Evolutionary conservation across 257 asterid species (phyloP), one percentile per base, ranked within the genome.

Genomic region (Leptodermis oblonga): DNA sequence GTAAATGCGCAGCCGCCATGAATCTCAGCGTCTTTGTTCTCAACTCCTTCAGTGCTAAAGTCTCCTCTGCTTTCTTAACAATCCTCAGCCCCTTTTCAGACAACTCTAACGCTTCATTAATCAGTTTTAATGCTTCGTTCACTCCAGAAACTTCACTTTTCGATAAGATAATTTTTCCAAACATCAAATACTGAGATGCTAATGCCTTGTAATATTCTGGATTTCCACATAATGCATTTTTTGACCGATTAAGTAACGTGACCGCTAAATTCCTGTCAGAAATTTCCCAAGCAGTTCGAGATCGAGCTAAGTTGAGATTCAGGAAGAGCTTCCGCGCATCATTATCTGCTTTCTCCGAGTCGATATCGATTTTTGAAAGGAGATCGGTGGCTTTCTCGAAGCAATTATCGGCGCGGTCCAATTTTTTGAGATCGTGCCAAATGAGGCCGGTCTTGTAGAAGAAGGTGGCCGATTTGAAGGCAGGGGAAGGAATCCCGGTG

Each of bases 371-470:
- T 70, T 83, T 82, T 1, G 97, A 86, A 7, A 84, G 77, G 18
- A 94, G 89, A 79, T 94, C 97, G 8, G 97, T 83, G 51, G 99
- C 97, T 73, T 94, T 94, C 34, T 94, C 99, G 60, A 81, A 94
- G 83, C 99, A 94, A 77, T 64, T 82, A 75, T 76, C 89, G 0
- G 99, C 97, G 51, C 69, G 82, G 76, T 91, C 95, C 48, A 83
- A 73, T 26, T 80, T 86, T 54, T 65, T 72, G 33, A 94, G 87
- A 51, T 89, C 97, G 36, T 78, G 85, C 96, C 96, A 94, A 65
- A 91, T 73, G 75, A 85, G 78, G 56, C 97, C 99, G 30, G 95
- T 83, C 75, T 91, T 94, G 76, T 91, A 84, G 87, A 81, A 85
- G 85, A 91, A 91, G 52, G 90, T 62, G 26, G 95, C 95, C 68